Percentiles rank a stretch among this genome's conserved stretches.
phyloP scores from a whole-genome alignment of 2,329 filamentous ascomycete species.

The Fusarium sp. region DNA sequence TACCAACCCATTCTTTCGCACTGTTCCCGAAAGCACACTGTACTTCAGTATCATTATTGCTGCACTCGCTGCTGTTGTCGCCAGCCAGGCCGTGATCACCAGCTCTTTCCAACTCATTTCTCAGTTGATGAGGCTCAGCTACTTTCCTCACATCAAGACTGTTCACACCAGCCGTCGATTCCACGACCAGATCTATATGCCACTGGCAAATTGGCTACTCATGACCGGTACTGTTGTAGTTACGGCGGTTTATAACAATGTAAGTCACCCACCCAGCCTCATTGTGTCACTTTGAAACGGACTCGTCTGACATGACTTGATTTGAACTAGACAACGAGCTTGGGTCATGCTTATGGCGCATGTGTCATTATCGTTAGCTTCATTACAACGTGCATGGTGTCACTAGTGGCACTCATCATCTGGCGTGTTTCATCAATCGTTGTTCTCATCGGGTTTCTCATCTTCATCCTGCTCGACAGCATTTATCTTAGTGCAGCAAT shows the following conservation, averaged over 20 bases:
- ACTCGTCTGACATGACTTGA: background rate
- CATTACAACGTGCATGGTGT: constrained; percentile 79
- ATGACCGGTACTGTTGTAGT: constrained; percentile 81
- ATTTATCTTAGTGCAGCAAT: constrained; percentile 76
- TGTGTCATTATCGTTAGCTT: constrained; percentile 86
- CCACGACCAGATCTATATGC: constrained; percentile 81
- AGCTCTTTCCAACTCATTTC: constrained; percentile 75
- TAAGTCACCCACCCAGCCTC: constrained; percentile 45
- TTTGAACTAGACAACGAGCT: constrained; percentile 62
- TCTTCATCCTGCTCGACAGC: constrained; percentile 74
- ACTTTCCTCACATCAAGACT: constrained; percentile 80
- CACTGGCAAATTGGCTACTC: constrained; percentile 79
- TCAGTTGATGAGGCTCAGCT: constrained; percentile 76
- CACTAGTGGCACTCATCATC: constrained; percentile 76
- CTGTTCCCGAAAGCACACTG: constrained; percentile 73
- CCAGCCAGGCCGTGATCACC: constrained; percentile 82
- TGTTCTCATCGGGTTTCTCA: constrained; percentile 70
- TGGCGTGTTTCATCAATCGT: constrained; percentile 72
- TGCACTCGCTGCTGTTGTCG: constrained; percentile 77
- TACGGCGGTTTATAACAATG: constrained; percentile 77
- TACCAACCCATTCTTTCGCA: constrained; percentile 79
- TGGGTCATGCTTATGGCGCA: constrained; percentile 81
- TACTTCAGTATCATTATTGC: constrained; percentile 76
- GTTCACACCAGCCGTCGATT: constrained; percentile 76
- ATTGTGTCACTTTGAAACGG: background rate